These are phyloP conservation scores for Lathyrus aphaca DNA, from an alignment of 306 rosid genomes.

Conservation along the genomic window DNA sequence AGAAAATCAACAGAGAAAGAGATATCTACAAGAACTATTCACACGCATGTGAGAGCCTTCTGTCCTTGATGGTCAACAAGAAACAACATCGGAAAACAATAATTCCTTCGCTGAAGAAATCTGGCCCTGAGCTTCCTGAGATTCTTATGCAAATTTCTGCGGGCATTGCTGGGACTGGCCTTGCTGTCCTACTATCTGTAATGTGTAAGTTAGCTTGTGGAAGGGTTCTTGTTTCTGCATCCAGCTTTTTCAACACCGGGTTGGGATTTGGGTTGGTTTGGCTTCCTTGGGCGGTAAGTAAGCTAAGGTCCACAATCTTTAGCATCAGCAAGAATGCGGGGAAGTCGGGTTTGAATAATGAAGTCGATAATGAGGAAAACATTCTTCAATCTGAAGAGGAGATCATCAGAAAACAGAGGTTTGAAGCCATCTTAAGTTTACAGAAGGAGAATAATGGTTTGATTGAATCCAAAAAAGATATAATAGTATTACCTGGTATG, in stretches of 20 bases:
- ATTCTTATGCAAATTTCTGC: slow-evolving; percentile 74
- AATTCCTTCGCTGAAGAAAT: slow-evolving; percentile 63
- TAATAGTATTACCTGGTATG: too few species aligned
- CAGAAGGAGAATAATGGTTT: too few species aligned
- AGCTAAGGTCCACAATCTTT: slow-evolving; percentile 60
- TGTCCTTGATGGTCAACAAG: slow-evolving; percentile 65
- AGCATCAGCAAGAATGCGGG: slow-evolving; percentile 57
- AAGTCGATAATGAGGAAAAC: too few species aligned
- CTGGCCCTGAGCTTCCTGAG: slow-evolving; percentile 79
- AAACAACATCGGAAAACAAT: slow-evolving; percentile 51
- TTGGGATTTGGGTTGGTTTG: slow-evolving; percentile 75
- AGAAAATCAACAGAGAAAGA: slow-evolving; percentile 61
- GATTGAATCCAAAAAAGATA: too few species aligned
- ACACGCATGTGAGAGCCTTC: slow-evolving; percentile 82
- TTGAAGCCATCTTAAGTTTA: too few species aligned
- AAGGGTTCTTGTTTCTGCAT: rapidly evolving
- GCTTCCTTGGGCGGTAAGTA: slow-evolving; percentile 76
- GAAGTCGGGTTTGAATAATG: slow-evolving; percentile 54
- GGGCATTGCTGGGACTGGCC: slow-evolving; percentile 81
- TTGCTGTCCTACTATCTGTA: slow-evolving; percentile 42
- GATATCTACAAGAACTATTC: slow-evolving; percentile 66
- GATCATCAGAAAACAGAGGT: too few species aligned
- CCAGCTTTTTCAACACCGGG: slow-evolving; percentile 58
- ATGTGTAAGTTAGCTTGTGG: too few species aligned
- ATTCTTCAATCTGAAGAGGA: too few species aligned